A percentile compares a stretch with the other conserved stretches of the same genome.
These are phyloP conservation scores for Stropharia rugosoannulata DNA, from an alignment of 768 basidiomycete species.

Conservation along the genomic window DNA sequence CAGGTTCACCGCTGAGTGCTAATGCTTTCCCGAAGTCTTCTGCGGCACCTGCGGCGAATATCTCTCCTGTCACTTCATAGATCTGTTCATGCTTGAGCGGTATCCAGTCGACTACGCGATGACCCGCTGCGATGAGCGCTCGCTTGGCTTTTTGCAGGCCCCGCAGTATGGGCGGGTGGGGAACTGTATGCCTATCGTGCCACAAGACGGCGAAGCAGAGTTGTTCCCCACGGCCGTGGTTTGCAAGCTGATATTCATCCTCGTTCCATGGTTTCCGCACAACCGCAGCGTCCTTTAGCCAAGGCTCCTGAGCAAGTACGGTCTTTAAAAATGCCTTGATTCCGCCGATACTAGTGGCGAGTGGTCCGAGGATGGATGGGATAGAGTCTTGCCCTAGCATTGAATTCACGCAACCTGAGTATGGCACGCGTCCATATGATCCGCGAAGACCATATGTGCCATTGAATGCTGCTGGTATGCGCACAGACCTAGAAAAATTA, in stretches of 20 bases:
- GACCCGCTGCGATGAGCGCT: conserved; percentile 60
- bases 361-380: conserved; percentile 73
- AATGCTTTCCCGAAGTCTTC: conserved; percentile 46
- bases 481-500: conserved; percentile 52
- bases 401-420: conserved; percentile 61
- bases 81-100: conserved; percentile 54
- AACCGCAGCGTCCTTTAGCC: conserved; percentile 63
- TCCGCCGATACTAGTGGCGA: conserved; percentile 56
- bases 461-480: conserved; percentile 67
- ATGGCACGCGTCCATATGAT: conserved; percentile 70
- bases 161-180: conserved; percentile 64
- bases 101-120: conserved; percentile 74
- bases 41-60: conserved; percentile 46
- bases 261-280: conserved; percentile 62
- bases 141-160: conserved; percentile 55
- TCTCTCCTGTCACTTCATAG: conserved; percentile 30
- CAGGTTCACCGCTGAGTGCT: conserved; percentile 50
- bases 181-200: conserved; percentile 59
- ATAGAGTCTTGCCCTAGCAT: conserved; percentile 72
- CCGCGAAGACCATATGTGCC: conserved; percentile 74
- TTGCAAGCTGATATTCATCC: conserved; percentile 54
- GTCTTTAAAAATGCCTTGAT: conserved; percentile 67
- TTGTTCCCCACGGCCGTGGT: conserved; percentile 52
- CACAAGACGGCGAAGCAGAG: conserved; percentile 64
- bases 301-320: conserved; percentile 58